Evolutionary conservation across 1,284 basidiomycete species (phyloP), one percentile per base, ranked within the genome.

Genomic region (Moesziomyces antarcticus): DNA sequence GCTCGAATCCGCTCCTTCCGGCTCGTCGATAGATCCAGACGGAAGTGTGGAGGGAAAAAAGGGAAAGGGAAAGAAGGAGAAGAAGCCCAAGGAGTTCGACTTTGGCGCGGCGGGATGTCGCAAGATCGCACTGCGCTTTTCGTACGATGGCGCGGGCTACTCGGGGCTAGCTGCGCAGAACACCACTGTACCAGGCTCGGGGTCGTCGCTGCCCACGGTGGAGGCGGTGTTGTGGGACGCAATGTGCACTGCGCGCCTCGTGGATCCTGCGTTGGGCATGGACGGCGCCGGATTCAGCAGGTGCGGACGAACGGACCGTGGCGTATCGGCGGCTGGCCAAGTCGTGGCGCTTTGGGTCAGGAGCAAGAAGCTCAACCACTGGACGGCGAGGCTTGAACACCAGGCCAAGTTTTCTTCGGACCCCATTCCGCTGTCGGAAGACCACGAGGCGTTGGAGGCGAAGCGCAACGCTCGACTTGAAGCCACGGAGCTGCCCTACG

Each of bases 321-420:
- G 97, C 0, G 96, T 99, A 50, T 95, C 93, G 81, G 93, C 92
- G 43, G 93, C 92, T 7, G 94, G 94, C 1, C 96, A 99, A 84
- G 95, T 99, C 37, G 88, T 98, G 43, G 93, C 92, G 54, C 87
- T 99, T 1, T 96, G 93, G 92, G 71, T 82, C 1, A 50, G 82
- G 13, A 82, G 80, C 50, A 64, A 63, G 47, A 75, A 72, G 43
- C 59, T 81, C 33, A 77, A 84, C 47, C 71, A 82, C 41, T 77
- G 81, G 51, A 20, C n/a, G 2, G 18, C 45, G 3, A 52, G 70
- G 5, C 18, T 56, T 10, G 13, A 42, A 22, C 59, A 59, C n/a
- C 46, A 55, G 24, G 46, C 56, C 22, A 41, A 56, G 25, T 61
- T 40, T 27, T 25, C 44, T 10, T 6, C 35, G 13, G 14, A 37